Evolutionary conservation across 2,329 filamentous ascomycete genomes (phyloP), one percentile per base, ranked within the genome.

Genomic region (Uncinocarpus reesii): DNA sequence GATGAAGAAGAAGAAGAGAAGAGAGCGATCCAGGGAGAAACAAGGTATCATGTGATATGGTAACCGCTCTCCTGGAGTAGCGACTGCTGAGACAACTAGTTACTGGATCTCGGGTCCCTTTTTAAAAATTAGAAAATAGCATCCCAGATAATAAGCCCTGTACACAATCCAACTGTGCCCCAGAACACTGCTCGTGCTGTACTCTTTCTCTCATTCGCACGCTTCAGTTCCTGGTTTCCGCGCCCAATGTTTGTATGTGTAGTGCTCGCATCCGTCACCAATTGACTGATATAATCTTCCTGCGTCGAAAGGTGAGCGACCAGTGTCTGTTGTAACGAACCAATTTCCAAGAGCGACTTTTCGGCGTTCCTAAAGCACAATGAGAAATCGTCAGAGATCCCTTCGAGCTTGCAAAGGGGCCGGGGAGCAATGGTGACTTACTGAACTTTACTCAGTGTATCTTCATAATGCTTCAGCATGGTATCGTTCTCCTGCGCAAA

Each of bases 401-500:
- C 8, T 36, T n/a, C 4, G 6, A 10, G 20, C 11, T 10, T 11
- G 7, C 21, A 28, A 28, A 41, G 15, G 6, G 23, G 23, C 16
- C 24, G 28, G 7, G 26, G 42, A 13, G 29, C 4, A 24, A 23
- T 21, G 21, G 4, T n/a, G 10, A 76, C 84, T 47, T 77, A 93
- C 86, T 84, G 85, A 56, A 96, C 87, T 75, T 96, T 92, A 65
- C 89, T 84, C 63, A 96, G 71, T n/a, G 86, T 88, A 68, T 84
- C 87, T 66, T 95, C 87, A 65, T 93, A 95, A 66, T 95, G 86
- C 65, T 84, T 85, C 57, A 96, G 75, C 81, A 98, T 88, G 54
- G 86, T 82, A 65, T 88, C 82, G 62, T 96, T 95, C 62, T 93
- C 89, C 66, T 87, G 79, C 57, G 90, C 89, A 69, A 98, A 96